Percentiles rank a stretch among this genome's conserved stretches.
Evolutionary conservation across 2,329 filamentous ascomycete species (phyloP).

Genomic region (Juglanconis oblonga): DNA sequence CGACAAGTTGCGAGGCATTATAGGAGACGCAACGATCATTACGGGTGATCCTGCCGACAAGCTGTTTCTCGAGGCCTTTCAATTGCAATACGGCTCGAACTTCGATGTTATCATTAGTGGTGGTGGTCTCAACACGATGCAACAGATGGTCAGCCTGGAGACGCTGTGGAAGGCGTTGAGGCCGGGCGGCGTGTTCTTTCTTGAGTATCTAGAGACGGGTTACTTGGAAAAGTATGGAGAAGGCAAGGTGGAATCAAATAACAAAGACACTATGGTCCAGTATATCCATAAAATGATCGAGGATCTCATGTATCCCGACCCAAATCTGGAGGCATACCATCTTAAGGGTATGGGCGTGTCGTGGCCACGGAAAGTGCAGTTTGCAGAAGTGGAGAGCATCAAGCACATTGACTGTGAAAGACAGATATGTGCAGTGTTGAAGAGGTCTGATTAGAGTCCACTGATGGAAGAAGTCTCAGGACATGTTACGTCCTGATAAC

Average conservation of each 20-base stretch:
- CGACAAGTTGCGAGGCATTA: constrained; percentile 32
- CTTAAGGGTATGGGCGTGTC: background rate
- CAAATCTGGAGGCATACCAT: background rate
- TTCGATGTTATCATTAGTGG: constrained; percentile 42
- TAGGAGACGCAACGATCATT: constrained; percentile 34
- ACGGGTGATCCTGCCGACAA: constrained; percentile 37
- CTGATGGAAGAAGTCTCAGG: no score
- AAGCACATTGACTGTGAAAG: background rate
- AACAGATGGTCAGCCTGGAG: constrained; percentile 35
- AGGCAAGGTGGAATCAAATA: background rate
- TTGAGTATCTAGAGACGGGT: constrained; percentile 1
- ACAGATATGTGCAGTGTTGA: background rate
- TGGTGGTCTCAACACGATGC: constrained; percentile 35
- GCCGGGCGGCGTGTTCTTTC: constrained; percentile 19
- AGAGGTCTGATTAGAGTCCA: background rate
- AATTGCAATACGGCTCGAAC: constrained; percentile 28
- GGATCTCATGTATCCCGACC: constrained; percentile 1
- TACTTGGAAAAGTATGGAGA: background rate
- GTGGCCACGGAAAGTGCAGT: background rate
- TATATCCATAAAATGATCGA: background rate
- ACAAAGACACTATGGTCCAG: background rate
- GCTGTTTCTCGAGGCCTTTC: constrained; percentile 33
- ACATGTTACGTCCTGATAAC: no score
- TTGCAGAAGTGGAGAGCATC: background rate
- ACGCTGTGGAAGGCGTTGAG: constrained; percentile 34